phyloP scores from a whole-genome alignment of 352 stramenopile species.

The Globisporangium nagaii region DNA sequence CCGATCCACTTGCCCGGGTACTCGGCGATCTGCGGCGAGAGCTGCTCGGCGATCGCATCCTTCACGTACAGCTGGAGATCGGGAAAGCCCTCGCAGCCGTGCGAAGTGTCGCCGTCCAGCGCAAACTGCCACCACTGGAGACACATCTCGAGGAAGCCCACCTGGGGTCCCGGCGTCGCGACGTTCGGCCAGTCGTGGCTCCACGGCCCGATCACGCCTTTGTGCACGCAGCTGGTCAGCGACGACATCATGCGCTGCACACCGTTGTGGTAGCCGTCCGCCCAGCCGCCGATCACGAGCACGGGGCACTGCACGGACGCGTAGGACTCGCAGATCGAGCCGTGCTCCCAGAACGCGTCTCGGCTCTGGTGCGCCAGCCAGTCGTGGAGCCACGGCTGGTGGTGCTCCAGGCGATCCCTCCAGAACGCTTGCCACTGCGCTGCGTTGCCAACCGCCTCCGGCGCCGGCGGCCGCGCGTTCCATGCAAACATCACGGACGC shows the following conservation, averaged over 20 bases:
- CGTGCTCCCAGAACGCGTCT: constrained; percentile 42
- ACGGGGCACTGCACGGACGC: constrained; percentile 28
- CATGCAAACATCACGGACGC: constrained; percentile 42
- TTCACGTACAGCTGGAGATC: constrained; percentile 50
- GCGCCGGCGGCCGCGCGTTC: constrained; percentile 33
- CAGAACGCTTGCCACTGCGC: constrained; percentile 23
- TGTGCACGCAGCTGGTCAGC: constrained; percentile 29
- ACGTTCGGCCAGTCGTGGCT: constrained; percentile 52
- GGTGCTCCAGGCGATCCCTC: constrained; percentile 29
- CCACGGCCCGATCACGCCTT: constrained; percentile 40
- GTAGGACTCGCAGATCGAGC: constrained; percentile 39
- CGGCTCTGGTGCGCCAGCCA: constrained; percentile 38
- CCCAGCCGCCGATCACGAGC: constrained; percentile 40
- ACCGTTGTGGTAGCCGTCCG: constrained; percentile 46
- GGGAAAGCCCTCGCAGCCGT: constrained; percentile 17
- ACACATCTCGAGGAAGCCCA: constrained; percentile 49
- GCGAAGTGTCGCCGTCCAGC: constrained; percentile 23
- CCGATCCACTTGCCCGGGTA: constrained; percentile 38
- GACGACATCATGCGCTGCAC: constrained; percentile 34
- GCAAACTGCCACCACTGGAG: constrained; percentile 39
- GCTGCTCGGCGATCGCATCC: constrained; percentile 21
- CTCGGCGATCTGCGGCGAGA: constrained; percentile 27
- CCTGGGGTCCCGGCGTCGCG: constrained; percentile 30
- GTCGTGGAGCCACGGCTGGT: constrained; percentile 41
- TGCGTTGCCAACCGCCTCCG: constrained; percentile 25